Base-by-base conservation (phyloP, 2,329 filamentous ascomycete species). In the Monosporascus sp. region DNA sequence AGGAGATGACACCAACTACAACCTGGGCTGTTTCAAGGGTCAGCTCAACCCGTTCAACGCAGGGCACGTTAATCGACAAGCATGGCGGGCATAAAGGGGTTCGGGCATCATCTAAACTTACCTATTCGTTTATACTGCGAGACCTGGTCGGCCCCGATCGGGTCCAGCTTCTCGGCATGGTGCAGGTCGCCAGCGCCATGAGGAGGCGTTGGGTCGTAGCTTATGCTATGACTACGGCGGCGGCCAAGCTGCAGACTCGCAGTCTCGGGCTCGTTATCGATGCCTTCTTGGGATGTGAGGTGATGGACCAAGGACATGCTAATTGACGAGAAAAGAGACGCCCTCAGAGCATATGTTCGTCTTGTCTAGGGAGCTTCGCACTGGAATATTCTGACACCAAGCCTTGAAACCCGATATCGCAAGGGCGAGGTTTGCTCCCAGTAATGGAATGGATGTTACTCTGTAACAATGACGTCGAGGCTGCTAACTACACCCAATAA, bases 1-100 rank as follows among this genome's bases (percentile, higher is more conserved):
- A 88, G 67, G 86, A 86, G 9, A 86, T 58, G n/a, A 86, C 79
- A 6, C 84, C 84, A 57, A 80, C 71, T 49, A 69, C 70, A 26
- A 88, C 80, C 71, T 89, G 86, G 49, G 77, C 82, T 86, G 49
- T 9, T 45, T 26, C 9, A 6, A 26, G 26, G 5, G 26, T 24
- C 14, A 35, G 20, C 48, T 49, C 44, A 31, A 22, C 51, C 46
- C 40, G 31, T 5, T 35, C 9, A 35, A 35, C 9, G 5, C 5
- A 35, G 4, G 31, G 5, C 31, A 35, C 27, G 17, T 55, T 31
- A 52, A 31, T 43, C 9, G 22, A 5, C 27, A 11, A 37, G 27
- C 16, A n/a, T 20, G 22, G 8, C 14, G 9, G 31, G 3, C 31
- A 24, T 11, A 14, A 16, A 31, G 66, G 63, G 38, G n/a, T 57